A percentile compares a stretch with the other conserved stretches of the same genome.
phyloP scores from a whole-genome alignment of 73 alveolate species.

The Paramecium sexaurelia region DNA sequence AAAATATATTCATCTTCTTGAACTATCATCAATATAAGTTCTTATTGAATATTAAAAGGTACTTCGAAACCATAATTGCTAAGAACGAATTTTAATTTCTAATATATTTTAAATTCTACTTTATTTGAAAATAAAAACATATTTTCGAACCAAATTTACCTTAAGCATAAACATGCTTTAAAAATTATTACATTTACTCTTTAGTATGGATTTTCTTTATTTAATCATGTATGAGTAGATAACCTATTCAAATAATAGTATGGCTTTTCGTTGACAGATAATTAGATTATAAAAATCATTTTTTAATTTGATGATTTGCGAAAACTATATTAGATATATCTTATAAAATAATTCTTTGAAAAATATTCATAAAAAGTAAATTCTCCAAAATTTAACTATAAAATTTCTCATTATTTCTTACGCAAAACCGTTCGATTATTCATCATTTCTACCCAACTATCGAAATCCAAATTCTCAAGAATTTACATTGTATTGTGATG shows the following conservation, averaged over 20 bases:
- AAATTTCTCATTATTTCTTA: background rate
- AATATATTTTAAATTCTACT: too few relatives aligned
- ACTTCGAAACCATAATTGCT: too few relatives aligned
- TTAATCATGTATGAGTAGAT: too few relatives aligned
- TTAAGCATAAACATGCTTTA: too few relatives aligned
- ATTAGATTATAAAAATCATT: background rate
- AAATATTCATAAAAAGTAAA: background rate
- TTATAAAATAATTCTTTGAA: background rate
- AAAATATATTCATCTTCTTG: constrained; percentile 85
- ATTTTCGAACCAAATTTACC: too few relatives aligned
- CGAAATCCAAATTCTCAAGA: background rate
- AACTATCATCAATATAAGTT: too few relatives aligned
- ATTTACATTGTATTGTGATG: background rate
- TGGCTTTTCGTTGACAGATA: constrained; percentile 75
- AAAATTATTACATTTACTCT: too few relatives aligned
- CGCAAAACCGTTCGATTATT: background rate
- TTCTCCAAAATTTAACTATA: background rate
- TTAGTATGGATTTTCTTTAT: too few relatives aligned
- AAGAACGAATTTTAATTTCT: too few relatives aligned
- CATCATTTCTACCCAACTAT: background rate
- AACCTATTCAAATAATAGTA: too few relatives aligned
- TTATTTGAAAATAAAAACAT: too few relatives aligned
- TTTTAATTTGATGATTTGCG: background rate
- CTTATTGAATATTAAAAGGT: too few relatives aligned
- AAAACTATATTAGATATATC: background rate